Evolutionary conservation across 805 yeast species (phyloP), one percentile per base, ranked within the genome.

Genomic region (Candida fluviatilis): DNA sequence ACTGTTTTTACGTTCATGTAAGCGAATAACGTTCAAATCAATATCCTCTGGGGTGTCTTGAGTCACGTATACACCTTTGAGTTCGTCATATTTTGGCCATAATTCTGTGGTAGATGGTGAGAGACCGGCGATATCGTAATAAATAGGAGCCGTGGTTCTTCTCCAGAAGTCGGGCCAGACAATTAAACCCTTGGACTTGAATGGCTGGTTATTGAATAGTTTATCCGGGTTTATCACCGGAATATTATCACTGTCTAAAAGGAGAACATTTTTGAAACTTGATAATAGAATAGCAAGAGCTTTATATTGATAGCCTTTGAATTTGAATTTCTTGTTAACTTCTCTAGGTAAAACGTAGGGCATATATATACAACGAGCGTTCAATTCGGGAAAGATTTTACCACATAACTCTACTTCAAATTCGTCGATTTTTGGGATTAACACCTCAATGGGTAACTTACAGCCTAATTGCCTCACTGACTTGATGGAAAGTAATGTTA

Each of bases 141-240:
- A 82, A 27, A 64, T 62, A 4, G 95, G 95, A 1, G 85, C 76
- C 1, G 90, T 84, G 5, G 90, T 79, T 47, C 95, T 72, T 57
- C 82, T 76, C 95, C 95, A 87, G 57, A 80, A 87, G 59, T 87
- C 96, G 1, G 95, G 95, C 91, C 95, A 87, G 2, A 80, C 67
- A 23, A 82, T 69, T 56, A 82, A 57, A 3, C 85, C 84, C 27
- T 62, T 57, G 11, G 61, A 54, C 19, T 41, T 67, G 59, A 75
- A 86, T 1, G 86, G 80, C 32, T 78, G 77, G 10, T 64, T 58
- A 3, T 62, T 63, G 54, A 87, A 83, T 16, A 85, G 54, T 14
- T 58, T 55, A 47, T 80, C 84, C 2, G 91, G 82, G 10, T 80
- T 71, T 49, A 69, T 71, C 2, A 82, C 75, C 0, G 95, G 89